These are phyloP conservation scores for Hypoxylon intermedium DNA, from an alignment of 495 filamentous ascomycete genomes.

Conservation along the genomic window DNA sequence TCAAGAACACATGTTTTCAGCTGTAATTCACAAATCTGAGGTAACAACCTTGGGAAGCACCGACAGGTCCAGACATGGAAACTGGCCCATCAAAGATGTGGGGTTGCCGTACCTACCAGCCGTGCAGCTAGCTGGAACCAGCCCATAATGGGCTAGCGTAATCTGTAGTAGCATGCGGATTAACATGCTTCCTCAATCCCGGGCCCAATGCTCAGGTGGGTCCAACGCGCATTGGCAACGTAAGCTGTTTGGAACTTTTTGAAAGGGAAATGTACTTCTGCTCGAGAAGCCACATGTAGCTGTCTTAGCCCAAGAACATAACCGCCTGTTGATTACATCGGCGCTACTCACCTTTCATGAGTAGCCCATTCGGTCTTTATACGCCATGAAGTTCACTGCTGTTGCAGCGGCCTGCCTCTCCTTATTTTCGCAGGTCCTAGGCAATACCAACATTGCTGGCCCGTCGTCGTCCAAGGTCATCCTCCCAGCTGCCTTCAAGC, in stretches of 20 bases:
- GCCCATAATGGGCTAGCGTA: conserved; percentile 2
- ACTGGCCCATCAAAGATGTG: conserved; percentile 20
- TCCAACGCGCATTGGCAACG: conserved; percentile 39
- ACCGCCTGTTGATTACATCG: conserved; percentile 28
- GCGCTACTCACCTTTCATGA: conserved; percentile 49
- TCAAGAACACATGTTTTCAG: conserved; percentile 1
- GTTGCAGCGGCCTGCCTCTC: conserved; percentile 58
- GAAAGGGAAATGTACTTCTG: conserved; percentile 41
- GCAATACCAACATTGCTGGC: conserved; percentile 45
- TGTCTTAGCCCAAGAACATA: conserved; percentile 27
- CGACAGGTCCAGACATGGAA: conserved; percentile 14
- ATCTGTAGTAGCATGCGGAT: conserved; percentile 17
- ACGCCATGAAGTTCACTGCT: conserved; percentile 63
- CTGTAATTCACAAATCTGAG: conserved; percentile 11
- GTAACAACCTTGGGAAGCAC: neutral
- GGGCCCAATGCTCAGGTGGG: neutral
- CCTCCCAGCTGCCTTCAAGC: conserved; percentile 77
- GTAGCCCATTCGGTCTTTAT: conserved; percentile 40
- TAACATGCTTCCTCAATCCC: conserved; percentile 35
- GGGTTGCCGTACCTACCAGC: conserved; percentile 26
- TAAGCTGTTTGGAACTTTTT: conserved; percentile 42
- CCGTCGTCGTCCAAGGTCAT: conserved; percentile 49
- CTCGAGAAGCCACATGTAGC: conserved; percentile 32
- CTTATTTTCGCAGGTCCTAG: conserved; percentile 50
- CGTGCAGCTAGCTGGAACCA: conserved; percentile 3